phyloP scores from a whole-genome alignment of 495 filamentous ascomycete genomes.

The Schizothecium vesticola region DNA sequence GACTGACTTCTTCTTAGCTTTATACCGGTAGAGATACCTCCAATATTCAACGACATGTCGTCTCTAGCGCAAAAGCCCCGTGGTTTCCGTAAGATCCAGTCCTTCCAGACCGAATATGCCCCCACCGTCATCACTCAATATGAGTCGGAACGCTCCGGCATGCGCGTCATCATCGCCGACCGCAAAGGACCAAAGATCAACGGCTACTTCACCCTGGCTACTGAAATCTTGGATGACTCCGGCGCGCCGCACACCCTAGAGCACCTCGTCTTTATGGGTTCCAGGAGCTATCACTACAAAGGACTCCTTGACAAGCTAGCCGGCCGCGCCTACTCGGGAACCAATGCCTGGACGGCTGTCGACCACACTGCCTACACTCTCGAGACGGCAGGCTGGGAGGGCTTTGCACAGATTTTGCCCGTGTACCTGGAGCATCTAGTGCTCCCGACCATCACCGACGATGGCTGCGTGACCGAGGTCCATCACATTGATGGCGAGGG shows the following conservation, averaged over 20 bases:
- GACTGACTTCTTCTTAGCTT: slow-evolving; percentile 16
- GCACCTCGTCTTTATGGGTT: slow-evolving; percentile 97
- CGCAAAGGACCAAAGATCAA: slow-evolving; percentile 88
- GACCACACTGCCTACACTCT: slow-evolving; percentile 97
- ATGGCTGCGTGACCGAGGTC: slow-evolving; percentile 90
- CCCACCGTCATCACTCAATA: slow-evolving; percentile 79
- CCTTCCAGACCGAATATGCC: slow-evolving; percentile 83
- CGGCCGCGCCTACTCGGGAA: slow-evolving; percentile 84
- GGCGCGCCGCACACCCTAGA: slow-evolving; percentile 94
- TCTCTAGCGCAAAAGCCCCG: slow-evolving; percentile 36
- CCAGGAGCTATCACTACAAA: slow-evolving; percentile 88
- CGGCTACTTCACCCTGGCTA: slow-evolving; percentile 92
- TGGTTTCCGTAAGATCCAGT: slow-evolving; percentile 72
- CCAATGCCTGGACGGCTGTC: slow-evolving; percentile 93
- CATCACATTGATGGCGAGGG: slow-evolving; percentile 90
- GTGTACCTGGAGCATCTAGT: slow-evolving; percentile 95
- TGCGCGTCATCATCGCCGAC: slow-evolving; percentile 89
- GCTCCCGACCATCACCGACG: slow-evolving; percentile 84
- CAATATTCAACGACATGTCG: not conserved
- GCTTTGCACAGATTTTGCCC: slow-evolving; percentile 88
- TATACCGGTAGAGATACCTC: slow-evolving; percentile 28
- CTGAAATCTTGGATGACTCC: slow-evolving; percentile 95
- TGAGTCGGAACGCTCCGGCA: slow-evolving; percentile 74
- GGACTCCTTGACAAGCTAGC: slow-evolving; percentile 91
- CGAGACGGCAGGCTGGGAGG: slow-evolving; percentile 92